These are phyloP conservation scores for Immersiella caudata DNA, from an alignment of 495 filamentous ascomycete genomes.

Conservation along the genomic window DNA sequence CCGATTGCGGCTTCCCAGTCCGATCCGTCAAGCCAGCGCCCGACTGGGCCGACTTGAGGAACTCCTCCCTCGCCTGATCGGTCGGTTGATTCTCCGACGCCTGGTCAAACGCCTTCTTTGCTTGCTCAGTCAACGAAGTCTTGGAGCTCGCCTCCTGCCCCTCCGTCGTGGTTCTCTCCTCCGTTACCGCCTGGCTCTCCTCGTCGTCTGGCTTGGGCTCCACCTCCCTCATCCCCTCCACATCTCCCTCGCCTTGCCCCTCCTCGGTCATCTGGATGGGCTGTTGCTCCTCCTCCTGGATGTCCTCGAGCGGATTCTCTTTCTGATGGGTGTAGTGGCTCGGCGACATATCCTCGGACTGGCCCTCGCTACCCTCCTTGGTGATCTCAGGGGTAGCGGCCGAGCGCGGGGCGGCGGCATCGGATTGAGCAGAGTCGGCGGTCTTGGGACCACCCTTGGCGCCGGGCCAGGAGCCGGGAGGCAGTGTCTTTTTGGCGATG, in stretches of 20 bases:
- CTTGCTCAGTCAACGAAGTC: conserved; percentile 31
- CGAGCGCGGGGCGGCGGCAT: conserved; percentile 19
- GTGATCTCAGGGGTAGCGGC: conserved; percentile 20
- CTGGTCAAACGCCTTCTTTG: conserved; percentile 34
- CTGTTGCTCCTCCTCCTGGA: conserved; percentile 22
- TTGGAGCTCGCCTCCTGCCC: conserved; percentile 8
- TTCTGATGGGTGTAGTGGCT: conserved; percentile 33
- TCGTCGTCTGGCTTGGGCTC: conserved; percentile 46
- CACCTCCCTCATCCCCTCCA: conserved; percentile 12
- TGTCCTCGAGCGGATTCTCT: conserved; percentile 21
- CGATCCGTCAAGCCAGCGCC: conserved; percentile 5
- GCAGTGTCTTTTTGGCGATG: conserved; percentile 35
- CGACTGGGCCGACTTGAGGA: conserved; percentile 29
- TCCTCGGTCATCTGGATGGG: conserved; percentile 24
- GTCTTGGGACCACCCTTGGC: conserved; percentile 25
- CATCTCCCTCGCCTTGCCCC: background rate
- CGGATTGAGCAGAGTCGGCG: conserved; percentile 21
- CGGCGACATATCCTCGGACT: background rate
- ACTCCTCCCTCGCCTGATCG: conserved; percentile 28
- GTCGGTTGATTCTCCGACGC: conserved; percentile 35
- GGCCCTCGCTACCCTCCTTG: conserved; percentile 12
- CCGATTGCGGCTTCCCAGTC: background rate
- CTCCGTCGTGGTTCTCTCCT: conserved; percentile 10
- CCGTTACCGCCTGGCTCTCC: conserved; percentile 16
- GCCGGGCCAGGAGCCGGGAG: conserved; percentile 28